Evolutionary conservation across 1,284 basidiomycete species (phyloP), one percentile per base, ranked within the genome.

Genomic region (Mycena sp.): DNA sequence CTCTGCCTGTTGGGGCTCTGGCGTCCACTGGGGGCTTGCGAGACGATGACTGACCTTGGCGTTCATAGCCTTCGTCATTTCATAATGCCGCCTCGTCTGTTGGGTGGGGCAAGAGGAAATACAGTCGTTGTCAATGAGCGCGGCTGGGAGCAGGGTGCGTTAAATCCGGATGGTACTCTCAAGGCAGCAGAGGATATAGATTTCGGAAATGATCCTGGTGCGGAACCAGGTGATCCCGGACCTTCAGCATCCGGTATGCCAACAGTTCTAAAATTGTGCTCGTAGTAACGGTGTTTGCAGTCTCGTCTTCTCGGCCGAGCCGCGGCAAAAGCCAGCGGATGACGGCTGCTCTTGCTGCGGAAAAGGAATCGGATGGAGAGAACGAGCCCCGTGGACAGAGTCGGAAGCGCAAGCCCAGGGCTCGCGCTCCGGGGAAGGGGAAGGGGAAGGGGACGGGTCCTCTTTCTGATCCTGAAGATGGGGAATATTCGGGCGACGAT

Each of bases 1-100:
- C 40, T 53, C 11, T 53, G 41, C 23, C 51, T 53, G 10, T n/a
- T 53, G 37, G 51, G 51, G 11, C 51, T 25, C 26, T 53, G 51
- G 51, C 51, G 51, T 11, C 37, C 51, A 29, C 28, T 53, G 16
- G 23, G 26, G 5, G 12, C 16, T 28, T 25, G 10, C 4, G 38
- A 53, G 17, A 41, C 51, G 3, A 53, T 53, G 51, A 19, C 51
- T 17, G 51, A 40, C 16, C 51, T 53, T 19, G 51, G 51, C 12
- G 51, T 53, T 19, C 35, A 21, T n/a, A 26, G 38, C 7, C 17
- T 21, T 3, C 37, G 51, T 40, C 51, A 53, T 53, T 53, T 53
- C 21, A n/a, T 53, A 9, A 3, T 53, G n/a, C 51, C 51, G 26
- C 17, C 37, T 29, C 35, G 51, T 19, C 10, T 53, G 11, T 16